Percentiles rank a stretch among this genome's conserved stretches.
Evolutionary conservation across 805 yeast species (phyloP).

Genomic region (Zygotorulaspora florentina): DNA sequence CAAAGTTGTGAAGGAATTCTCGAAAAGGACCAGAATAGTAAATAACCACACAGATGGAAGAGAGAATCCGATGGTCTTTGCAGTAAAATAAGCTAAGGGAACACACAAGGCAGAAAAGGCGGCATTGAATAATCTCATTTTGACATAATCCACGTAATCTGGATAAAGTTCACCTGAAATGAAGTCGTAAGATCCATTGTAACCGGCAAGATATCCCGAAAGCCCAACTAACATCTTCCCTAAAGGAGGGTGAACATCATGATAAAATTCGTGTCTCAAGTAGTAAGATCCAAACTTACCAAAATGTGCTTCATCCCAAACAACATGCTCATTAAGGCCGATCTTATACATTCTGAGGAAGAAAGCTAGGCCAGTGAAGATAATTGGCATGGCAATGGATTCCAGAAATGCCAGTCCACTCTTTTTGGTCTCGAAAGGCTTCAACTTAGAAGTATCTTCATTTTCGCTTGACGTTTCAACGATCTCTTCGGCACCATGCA

Average conservation of each 20-base stretch:
- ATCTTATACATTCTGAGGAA: slow-evolving; percentile 59
- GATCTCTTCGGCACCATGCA: slow-evolving; percentile 5
- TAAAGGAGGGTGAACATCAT: slow-evolving; percentile 84
- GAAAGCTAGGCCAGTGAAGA: slow-evolving; percentile 44
- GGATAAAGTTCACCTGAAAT: slow-evolving; percentile 65
- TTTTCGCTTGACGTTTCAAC: slow-evolving; percentile 12
- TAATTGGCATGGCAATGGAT: slow-evolving; percentile 40
- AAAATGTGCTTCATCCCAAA: slow-evolving; percentile 91
- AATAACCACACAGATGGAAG: slow-evolving; percentile 55
- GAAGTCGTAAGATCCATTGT: slow-evolving; percentile 71
- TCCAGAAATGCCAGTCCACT: slow-evolving; percentile 26
- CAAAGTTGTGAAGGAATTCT: slow-evolving; percentile 63
- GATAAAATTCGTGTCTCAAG: slow-evolving; percentile 72
- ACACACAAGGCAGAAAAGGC: slow-evolving; percentile 61
- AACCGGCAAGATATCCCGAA: slow-evolving; percentile 78
- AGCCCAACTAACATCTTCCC: slow-evolving; percentile 79
- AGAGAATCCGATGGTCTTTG: slow-evolving; percentile 52
- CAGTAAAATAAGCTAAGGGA: slow-evolving; percentile 69
- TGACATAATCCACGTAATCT: slow-evolving; percentile 51
- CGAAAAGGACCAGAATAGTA: slow-evolving; percentile 59
- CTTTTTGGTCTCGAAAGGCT: background rate
- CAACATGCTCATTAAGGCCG: slow-evolving; percentile 53
- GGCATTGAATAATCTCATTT: slow-evolving; percentile 72
- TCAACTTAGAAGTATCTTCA: slow-evolving; percentile 22
- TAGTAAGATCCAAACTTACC: slow-evolving; percentile 84